Conservation (phyloP, 176 grass and related monocot genomes). For the Ensete ventricosum region DNA sequence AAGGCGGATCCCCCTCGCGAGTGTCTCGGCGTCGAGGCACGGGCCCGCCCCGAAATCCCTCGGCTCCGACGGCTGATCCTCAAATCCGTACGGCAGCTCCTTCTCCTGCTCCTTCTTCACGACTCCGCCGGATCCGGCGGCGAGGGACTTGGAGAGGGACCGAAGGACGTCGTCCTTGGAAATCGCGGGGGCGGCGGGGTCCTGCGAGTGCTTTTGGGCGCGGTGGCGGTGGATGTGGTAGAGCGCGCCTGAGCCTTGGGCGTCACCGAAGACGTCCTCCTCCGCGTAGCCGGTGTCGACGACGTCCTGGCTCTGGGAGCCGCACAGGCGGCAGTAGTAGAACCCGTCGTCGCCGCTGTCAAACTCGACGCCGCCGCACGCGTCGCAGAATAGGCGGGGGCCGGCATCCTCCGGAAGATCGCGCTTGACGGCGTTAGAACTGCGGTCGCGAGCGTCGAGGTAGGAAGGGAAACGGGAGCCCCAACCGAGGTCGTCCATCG, state of each 20-base stretch:
- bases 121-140: neutral
- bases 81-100: slow-evolving; percentile 8
- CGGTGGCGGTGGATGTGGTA: slow-evolving; percentile 23
- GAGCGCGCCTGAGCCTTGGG: neutral
- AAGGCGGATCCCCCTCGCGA: slow-evolving; percentile 28
- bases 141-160: slow-evolving; percentile 13
- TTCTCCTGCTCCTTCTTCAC: neutral
- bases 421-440: neutral
- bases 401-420: neutral
- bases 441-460: neutral
- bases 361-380: slow-evolving; percentile 14
- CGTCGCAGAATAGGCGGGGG: slow-evolving; percentile 34
- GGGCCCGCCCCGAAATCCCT: slow-evolving; percentile 32
- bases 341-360: slow-evolving; percentile 40
- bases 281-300: slow-evolving; percentile 34
- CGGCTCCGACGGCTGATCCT: slow-evolving; percentile 19
- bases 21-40: slow-evolving; percentile 7
- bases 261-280: slow-evolving; percentile 31
- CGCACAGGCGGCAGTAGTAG: slow-evolving; percentile 50
- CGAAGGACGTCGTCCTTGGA: slow-evolving; percentile 13
- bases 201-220: neutral
- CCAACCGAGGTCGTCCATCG: slow-evolving; percentile 17
- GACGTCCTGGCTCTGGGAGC: slow-evolving; percentile 34
- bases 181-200: neutral
- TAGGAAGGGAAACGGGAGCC: slow-evolving; percentile 6